Percentiles rank a stretch among this genome's conserved stretches.
phyloP scores from a whole-genome alignment of 345 rosid genomes.

The Hibiscus mutabilis region DNA sequence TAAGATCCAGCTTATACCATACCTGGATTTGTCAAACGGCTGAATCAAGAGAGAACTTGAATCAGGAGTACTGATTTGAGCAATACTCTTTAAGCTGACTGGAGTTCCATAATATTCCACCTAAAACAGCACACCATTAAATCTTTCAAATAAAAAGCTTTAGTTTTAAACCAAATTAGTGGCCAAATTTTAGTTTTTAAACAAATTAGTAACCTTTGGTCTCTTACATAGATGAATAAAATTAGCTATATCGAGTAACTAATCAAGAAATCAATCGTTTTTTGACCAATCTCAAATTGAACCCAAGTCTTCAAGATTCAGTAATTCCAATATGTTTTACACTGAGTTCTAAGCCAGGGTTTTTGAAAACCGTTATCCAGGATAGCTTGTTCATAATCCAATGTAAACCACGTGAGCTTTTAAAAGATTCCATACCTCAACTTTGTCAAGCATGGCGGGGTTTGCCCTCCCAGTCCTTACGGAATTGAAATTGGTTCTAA shows the following conservation, averaged over 20 bases:
- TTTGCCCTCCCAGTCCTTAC: conserved; percentile 84
- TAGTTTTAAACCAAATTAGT: too few relatives aligned
- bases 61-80: conserved; percentile 93
- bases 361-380: not conserved
- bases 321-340: not conserved
- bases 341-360: not conserved
- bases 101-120: conserved; percentile 96
- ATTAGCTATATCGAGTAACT: not conserved
- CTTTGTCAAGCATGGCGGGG: conserved; percentile 79
- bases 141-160: conserved; percentile 8
- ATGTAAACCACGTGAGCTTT: not conserved
- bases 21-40: conserved; percentile 97
- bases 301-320: not conserved
- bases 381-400: not conserved
- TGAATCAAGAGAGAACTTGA: conserved; percentile 82
- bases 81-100: conserved; percentile 79
- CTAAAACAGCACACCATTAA: conserved; percentile 26
- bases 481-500: conserved; percentile 69
- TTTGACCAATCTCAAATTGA: not conserved
- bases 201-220: not conserved
- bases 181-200: conserved; percentile 1
- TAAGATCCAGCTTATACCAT: not conserved
- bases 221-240: not conserved
- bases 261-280: not conserved
- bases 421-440: conserved; percentile 44